These are phyloP conservation scores for Cyberlindnera suaveolens DNA, from an alignment of 805 yeast species.

Conservation along the genomic window DNA sequence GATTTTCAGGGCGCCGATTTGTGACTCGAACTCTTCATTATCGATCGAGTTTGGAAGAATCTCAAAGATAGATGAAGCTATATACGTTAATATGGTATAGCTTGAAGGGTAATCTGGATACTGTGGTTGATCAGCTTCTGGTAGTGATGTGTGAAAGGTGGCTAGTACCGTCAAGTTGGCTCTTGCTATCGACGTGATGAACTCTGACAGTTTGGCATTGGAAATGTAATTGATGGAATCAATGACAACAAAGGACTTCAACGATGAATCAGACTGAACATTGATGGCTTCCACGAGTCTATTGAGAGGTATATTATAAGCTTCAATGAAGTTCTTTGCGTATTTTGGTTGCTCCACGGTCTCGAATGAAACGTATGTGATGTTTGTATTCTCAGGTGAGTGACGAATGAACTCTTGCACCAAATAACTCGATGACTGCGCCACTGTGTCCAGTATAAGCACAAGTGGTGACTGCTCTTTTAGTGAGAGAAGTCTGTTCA, in stretches of 20 bases:
- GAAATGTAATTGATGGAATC: constrained; percentile 64
- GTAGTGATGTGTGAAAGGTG: constrained; percentile 38
- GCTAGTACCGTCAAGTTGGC: constrained; percentile 42
- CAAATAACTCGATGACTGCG: constrained; percentile 57
- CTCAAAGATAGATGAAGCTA: constrained; percentile 71
- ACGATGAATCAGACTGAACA: constrained; percentile 6
- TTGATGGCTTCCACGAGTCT: constrained; percentile 22
- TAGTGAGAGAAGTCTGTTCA: constrained; percentile 59
- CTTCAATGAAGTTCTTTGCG: constrained; percentile 44
- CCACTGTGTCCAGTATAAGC: constrained; percentile 60
- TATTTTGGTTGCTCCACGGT: constrained; percentile 47
- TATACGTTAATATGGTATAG: constrained; percentile 48
- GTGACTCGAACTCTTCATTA: constrained; percentile 41
- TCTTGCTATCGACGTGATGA: constrained; percentile 44
- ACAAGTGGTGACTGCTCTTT: constrained; percentile 74
- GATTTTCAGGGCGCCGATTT: constrained; percentile 35
- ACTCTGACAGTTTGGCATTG: constrained; percentile 37
- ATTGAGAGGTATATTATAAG: constrained; percentile 24
- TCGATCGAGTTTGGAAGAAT: constrained; percentile 38
- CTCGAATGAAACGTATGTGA: constrained; percentile 64
- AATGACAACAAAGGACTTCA: constrained; percentile 44
- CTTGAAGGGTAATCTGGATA: constrained; percentile 46
- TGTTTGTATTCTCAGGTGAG: constrained; percentile 26
- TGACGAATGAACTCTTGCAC: constrained; percentile 51
- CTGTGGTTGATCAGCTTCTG: constrained; percentile 25